Base-by-base conservation (phyloP, 2,329 filamentous ascomycete species). In the Diaporthe sp. region DNA sequence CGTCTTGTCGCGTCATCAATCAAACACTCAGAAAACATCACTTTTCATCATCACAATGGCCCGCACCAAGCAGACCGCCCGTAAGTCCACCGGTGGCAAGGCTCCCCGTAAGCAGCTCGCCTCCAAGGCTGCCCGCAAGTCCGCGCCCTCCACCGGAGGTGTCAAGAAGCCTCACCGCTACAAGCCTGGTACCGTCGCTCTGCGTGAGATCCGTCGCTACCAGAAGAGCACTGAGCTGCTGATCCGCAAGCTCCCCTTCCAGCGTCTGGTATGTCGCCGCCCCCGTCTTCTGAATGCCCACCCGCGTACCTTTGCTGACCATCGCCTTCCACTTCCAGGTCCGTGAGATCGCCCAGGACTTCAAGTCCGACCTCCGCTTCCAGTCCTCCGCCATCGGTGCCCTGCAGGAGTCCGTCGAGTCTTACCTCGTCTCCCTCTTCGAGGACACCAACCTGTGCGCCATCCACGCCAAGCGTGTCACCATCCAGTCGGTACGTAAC, bases 381-480 rank as follows among this genome's bases (percentile, higher is more conserved):
- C 97, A 99, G 90, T 97, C 95, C 33, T 98, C 96, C 61, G 97
- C 97, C 85, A 98, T 99, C 84, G 94, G 95, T 83, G 97, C 97
- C 78, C 93, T 99, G 54, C 96, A 99, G 89, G 97, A 99, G 90
- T 98, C 97, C 72, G 96, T 98, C 79, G 97, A 99, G 90, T 97
- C 97, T 3, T 98, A 98, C 89, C 94, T 99, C 82, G 96, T 98
- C 87, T 97, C 96, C 58, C 93, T 98, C 78, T 98, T 98, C 82
- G 96, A 98, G 87, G 96, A 98, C 85, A 98, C 96, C 88, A 98
- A 98, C 90, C 89, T 98, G 71, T 98, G 96, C 88, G 96, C 97
- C 83, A 98, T 98, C 86, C 97, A 98, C 88, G 96, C 97, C 87
- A 98, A 98, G 92, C 95, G 97, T 89, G 97, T 98, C 83, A 98